Percentiles rank a stretch among this genome's conserved stretches.
Evolutionary conservation across 768 basidiomycete species (phyloP).

Genomic region (Wakefieldia striispora): DNA sequence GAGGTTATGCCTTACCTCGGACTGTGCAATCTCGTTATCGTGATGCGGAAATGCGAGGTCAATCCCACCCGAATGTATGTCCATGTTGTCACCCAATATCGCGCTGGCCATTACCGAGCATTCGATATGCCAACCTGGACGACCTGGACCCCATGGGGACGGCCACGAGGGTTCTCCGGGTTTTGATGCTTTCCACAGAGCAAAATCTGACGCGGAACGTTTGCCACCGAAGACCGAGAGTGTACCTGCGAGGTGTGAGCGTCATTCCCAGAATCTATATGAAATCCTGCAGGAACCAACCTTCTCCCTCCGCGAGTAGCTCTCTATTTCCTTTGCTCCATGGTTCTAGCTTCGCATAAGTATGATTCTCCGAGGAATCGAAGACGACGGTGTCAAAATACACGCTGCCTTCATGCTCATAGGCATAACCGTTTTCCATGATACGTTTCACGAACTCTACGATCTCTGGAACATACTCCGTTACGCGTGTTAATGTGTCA

Average conservation of each 20-base stretch:
- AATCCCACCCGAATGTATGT: conserved; percentile 96
- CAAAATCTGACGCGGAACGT: conserved; percentile 89
- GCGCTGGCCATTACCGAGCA: conserved; percentile 97
- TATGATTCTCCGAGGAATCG: conserved; percentile 70
- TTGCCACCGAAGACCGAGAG: conserved; percentile 58
- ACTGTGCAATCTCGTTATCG: conserved; percentile 97
- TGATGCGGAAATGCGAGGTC: conserved; percentile 99
- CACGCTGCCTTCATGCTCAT: conserved; percentile 75
- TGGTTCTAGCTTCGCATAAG: conserved; percentile 93
- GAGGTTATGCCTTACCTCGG: conserved; percentile 59
- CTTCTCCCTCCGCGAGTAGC: conserved; percentile 89
- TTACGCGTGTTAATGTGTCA: conserved; percentile 90
- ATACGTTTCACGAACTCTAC: conserved; percentile 85
- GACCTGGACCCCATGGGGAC: conserved; percentile 89
- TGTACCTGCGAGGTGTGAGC: conserved; percentile 42
- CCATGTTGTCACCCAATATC: conserved; percentile 86
- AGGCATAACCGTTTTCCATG: conserved; percentile 77
- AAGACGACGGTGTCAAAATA: conserved; percentile 90
- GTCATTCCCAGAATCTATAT: background rate
- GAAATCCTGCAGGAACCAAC: conserved; percentile 35
- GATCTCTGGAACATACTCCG: conserved; percentile 96
- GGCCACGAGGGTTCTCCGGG: conserved; percentile 96
- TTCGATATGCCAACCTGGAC: conserved; percentile 99
- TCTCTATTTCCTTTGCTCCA: conserved; percentile 95
- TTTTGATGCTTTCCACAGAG: conserved; percentile 96